Conservation (phyloP, 441 rosid genomes). For the Croton laevigatus region DNA sequence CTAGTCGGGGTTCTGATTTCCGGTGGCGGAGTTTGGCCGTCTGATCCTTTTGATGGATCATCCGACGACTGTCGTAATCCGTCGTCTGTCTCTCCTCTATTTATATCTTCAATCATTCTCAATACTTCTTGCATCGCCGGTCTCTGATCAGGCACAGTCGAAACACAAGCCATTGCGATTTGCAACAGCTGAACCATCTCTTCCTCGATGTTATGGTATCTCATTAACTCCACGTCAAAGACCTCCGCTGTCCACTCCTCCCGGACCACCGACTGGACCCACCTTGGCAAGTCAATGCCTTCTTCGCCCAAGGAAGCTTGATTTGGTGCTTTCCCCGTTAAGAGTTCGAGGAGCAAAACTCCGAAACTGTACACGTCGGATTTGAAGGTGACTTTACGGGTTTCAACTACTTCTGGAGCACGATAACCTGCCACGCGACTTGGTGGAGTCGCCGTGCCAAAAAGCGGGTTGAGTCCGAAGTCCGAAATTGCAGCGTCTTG, state of each 20-base stretch:
- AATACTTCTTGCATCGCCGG: slow-evolving; percentile 81
- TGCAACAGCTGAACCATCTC: slow-evolving; percentile 97
- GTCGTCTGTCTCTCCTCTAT: slow-evolving; percentile 71
- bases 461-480: slow-evolving; percentile 69
- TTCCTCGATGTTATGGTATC: slow-evolving; percentile 85
- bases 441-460: slow-evolving; percentile 54
- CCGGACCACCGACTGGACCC: slow-evolving; percentile 93
- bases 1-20: slow-evolving; percentile 68
- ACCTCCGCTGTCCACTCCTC: slow-evolving; percentile 99
- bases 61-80: slow-evolving; percentile 89
- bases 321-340: slow-evolving; percentile 89
- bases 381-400: slow-evolving; percentile 65
- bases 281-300: slow-evolving; percentile 87
- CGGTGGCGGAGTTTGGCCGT: slow-evolving; percentile 74
- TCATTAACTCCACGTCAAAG: slow-evolving; percentile 84
- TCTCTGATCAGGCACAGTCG: slow-evolving; percentile 80
- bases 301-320: slow-evolving; percentile 90
- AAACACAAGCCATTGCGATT: slow-evolving; percentile 86
- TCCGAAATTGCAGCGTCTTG: slow-evolving; percentile 69
- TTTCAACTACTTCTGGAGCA: slow-evolving; percentile 82
- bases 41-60: slow-evolving; percentile 90
- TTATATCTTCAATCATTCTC: slow-evolving; percentile 88
- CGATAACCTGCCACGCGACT: slow-evolving; percentile 81
- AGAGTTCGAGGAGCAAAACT: slow-evolving; percentile 68
- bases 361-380: slow-evolving; percentile 96